A percentile compares a stretch with the other conserved stretches of the same genome.
These are phyloP conservation scores for Cercophora sp. DNA, from an alignment of 495 filamentous ascomycete genomes.

Conservation along the genomic window DNA sequence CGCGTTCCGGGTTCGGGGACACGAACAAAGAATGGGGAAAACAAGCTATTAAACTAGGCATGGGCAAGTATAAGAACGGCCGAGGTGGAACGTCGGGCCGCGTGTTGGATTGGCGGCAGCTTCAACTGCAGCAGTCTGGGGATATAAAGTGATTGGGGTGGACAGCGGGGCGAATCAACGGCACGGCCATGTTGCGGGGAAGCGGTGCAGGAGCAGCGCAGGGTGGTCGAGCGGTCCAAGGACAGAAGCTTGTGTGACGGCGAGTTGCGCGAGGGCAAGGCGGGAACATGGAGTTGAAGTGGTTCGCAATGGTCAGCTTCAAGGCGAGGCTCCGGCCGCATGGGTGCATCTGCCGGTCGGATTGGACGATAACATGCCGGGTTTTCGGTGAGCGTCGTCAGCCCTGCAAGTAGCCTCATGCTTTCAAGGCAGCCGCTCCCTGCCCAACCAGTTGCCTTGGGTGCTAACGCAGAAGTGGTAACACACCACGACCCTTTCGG, in stretches of 20 bases:
- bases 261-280: not conserved
- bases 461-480: slow-evolving; percentile 14
- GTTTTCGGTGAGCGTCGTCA: slow-evolving; percentile 23
- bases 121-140: too few species aligned
- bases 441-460: slow-evolving; percentile 22
- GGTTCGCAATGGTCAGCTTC: slow-evolving; percentile 18
- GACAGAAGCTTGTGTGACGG: not conserved
- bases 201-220: not conserved
- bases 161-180: not conserved
- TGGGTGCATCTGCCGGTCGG: not conserved
- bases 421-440: slow-evolving; percentile 9
- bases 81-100: too few species aligned
- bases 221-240: not conserved
- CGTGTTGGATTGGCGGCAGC: too few species aligned
- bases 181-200: not conserved
- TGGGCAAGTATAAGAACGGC: too few species aligned
- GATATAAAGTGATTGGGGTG: not conserved
- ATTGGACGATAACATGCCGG: slow-evolving; percentile 12
- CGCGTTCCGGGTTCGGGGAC: too few species aligned
- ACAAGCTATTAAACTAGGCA: too few species aligned
- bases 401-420: slow-evolving; percentile 20
- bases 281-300: slow-evolving; percentile 8
- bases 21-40: too few species aligned
- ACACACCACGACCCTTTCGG: slow-evolving; percentile 3
- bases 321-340: slow-evolving; percentile 11